Evolutionary conservation across 2,329 filamentous ascomycete genomes (phyloP).

Genomic region (Aspergillus amoenus): DNA sequence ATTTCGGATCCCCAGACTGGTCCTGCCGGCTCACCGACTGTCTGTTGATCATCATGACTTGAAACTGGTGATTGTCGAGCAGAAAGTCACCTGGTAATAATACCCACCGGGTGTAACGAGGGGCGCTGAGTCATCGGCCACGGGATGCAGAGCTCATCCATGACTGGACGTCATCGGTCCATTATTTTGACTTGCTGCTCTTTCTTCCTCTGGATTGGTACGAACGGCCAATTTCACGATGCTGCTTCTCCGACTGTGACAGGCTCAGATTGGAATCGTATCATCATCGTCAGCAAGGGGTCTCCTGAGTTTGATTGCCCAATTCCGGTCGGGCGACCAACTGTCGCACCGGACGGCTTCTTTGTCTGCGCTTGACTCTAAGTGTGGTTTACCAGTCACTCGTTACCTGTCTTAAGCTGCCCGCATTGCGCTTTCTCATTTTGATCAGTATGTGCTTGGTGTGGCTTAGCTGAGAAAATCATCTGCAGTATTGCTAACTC

Average conservation of each 20-base stretch:
- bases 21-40: not conserved
- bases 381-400: not conserved
- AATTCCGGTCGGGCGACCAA: not conserved
- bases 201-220: not conserved
- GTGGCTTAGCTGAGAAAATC: not conserved
- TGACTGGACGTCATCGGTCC: slow-evolving; percentile 20
- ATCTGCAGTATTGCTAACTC: not conserved
- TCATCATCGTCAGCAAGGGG: slow-evolving; percentile 8
- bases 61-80: not conserved
- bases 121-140: slow-evolving; percentile 15
- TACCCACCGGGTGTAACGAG: not conserved
- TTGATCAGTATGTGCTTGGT: not conserved
- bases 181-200: not conserved
- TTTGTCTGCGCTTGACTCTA: not conserved
- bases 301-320: not conserved
- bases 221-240: slow-evolving; percentile 15
- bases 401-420: not conserved
- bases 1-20: not conserved
- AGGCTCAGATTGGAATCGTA: slow-evolving; percentile 8
- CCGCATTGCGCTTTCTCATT: not conserved
- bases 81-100: not conserved
- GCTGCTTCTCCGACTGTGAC: slow-evolving; percentile 16
- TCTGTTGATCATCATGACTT: not conserved
- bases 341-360: slow-evolving; percentile 1
- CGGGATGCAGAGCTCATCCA: slow-evolving; percentile 15